Conservation (phyloP, 139 green algal species). For the Chlamydomonas schloesseri region DNA sequence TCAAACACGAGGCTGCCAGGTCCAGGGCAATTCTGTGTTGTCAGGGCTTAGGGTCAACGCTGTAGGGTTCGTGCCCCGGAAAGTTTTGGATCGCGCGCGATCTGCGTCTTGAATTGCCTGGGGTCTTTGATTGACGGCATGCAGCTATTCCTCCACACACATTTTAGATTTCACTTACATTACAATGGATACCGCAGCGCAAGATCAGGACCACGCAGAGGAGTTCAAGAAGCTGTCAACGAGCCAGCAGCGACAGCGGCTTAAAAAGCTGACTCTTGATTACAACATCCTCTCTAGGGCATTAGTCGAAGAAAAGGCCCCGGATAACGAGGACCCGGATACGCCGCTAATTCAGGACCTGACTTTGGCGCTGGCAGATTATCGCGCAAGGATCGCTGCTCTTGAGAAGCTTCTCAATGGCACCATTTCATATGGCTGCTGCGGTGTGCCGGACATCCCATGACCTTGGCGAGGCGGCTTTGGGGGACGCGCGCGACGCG, state of each 20-base stretch:
- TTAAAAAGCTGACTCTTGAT: conserved; percentile 28
- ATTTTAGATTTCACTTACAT: neutral
- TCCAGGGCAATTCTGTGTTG: too few relatives aligned
- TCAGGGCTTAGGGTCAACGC: too few relatives aligned
- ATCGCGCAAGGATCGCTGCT: too few relatives aligned
- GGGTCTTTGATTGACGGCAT: neutral
- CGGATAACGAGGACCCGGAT: conserved; percentile 6
- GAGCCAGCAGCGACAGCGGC: conserved; percentile 35
- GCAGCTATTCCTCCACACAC: neutral
- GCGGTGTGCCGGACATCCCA: too few relatives aligned
- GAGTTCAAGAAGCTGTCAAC: conserved; percentile 35
- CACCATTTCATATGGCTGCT: too few relatives aligned
- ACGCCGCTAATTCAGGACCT: conserved; percentile 5
- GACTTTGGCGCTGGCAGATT: too few relatives aligned
- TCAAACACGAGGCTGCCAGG: too few relatives aligned
- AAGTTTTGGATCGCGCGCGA: too few relatives aligned
- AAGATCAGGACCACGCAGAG: conserved; percentile 37
- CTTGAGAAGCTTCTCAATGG: too few relatives aligned
- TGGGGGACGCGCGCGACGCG: too few relatives aligned
- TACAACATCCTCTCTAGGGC: conserved; percentile 14
- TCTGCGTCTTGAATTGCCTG: neutral
- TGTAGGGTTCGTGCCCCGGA: too few relatives aligned
- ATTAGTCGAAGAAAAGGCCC: conserved; percentile 3
- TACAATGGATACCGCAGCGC: conserved; percentile 27
- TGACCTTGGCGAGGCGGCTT: conserved; percentile 22